Base-by-base conservation (phyloP, 2,329 filamentous ascomycete species). In the Nothophaeocryptopus gaeumannii region DNA sequence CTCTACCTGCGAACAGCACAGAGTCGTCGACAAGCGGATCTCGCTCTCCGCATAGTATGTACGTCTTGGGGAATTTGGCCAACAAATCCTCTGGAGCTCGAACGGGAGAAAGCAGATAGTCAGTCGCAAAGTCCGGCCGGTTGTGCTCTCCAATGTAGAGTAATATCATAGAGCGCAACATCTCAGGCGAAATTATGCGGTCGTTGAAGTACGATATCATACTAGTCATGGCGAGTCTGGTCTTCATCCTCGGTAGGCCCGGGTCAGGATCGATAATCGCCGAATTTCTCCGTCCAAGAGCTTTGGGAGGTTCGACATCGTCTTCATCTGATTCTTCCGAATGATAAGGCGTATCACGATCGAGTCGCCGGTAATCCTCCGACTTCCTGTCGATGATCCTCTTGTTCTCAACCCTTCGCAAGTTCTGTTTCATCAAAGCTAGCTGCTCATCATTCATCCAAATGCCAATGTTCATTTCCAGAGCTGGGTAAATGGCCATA, bases 371-470 rank as follows among this genome's bases (percentile, higher is more conserved):
- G 68, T 96, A 97, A 65, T 96, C 88, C 72, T 89, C 87, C 56
- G 84, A 90, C 73, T 99, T 97, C 50, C 88, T 81, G 32, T 85
- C 80, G 9, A 96, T 75, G 47, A 97, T 86, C 20, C 82, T 80
- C 50, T 80, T 79, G 64, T 96, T 96, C 1, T 85, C 89, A 60
- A 84, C 85, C 16, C 89, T 81, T 66, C 84, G 84, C 50, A 83
- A 81, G 9, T 89, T 83, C 56, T 96, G 91, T 58, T 89, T 85
- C 56, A 99, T 95, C 53, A 99, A 74, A 0, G 89, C 83, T 89
- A 97, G 95, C 67, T 99, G 91, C 68, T 97, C 92, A 62, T 97
- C 92, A 0, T 89, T 91, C 91, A 99, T 97, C 93, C 93, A 99
- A 69, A 91, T 96, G 33, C 89, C 89, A 58, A 97, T 97, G 63